Evolutionary conservation across 163 green algal species (phyloP).

Genomic region (Chlamydomonas reinhardtii): DNA sequence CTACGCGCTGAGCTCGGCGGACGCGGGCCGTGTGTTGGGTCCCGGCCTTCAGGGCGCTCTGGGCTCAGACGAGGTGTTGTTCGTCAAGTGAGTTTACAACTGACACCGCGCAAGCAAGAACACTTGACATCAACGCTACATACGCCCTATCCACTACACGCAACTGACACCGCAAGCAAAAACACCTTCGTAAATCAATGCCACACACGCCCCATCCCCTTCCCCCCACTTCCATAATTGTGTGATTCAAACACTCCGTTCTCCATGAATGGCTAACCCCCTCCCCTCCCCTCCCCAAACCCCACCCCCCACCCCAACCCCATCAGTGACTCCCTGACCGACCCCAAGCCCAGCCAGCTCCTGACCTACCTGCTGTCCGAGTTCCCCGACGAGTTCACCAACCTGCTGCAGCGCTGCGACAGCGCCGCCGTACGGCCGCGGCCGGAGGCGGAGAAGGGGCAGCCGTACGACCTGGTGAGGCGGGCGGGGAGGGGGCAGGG

Average conservation of each 20-base stretch:
- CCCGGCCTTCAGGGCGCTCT: neutral
- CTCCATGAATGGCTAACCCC: too few species aligned
- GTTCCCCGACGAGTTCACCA: constrained; percentile 34
- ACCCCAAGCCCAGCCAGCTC: constrained; percentile 19
- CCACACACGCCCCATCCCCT: too few species aligned
- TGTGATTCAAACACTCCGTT: too few species aligned
- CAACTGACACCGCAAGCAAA: too few species aligned
- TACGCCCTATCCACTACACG: too few species aligned
- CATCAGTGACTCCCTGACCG: neutral
- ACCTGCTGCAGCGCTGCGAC: constrained; percentile 34
- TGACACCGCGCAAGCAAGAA: too few species aligned
- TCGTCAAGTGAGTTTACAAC: constrained; percentile 33
- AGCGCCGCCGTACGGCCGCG: neutral
- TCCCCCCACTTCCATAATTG: too few species aligned
- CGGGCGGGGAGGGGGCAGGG: too few species aligned
- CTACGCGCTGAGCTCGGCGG: constrained; percentile 13
- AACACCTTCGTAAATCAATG: too few species aligned
- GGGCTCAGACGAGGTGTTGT: constrained; percentile 29
- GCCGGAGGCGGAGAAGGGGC: neutral
- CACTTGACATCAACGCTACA: too few species aligned
- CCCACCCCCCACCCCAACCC: neutral
- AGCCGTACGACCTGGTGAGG: constrained; percentile 25
- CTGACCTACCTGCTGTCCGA: constrained; percentile 34
- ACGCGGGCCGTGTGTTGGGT: constrained; percentile 14
- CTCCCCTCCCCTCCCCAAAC: neutral